Conservation (phyloP, 495 filamentous ascomycete genomes). For the Penicillium arizonense region DNA sequence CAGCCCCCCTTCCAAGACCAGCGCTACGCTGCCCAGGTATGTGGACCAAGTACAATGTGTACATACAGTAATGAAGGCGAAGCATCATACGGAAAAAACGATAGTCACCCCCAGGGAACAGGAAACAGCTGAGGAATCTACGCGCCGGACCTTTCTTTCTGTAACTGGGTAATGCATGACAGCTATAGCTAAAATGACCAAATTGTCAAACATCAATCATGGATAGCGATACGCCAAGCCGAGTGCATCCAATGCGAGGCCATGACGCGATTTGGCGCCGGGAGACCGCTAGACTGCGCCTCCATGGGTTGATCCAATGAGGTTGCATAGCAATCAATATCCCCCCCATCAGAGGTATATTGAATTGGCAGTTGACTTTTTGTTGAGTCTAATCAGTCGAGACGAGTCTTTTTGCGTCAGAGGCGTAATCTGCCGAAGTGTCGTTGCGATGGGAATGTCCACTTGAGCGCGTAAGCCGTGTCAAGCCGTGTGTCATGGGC, state of each 20-base stretch:
- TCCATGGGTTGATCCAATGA: background rate
- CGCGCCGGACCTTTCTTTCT: constrained; percentile 9
- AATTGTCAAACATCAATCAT: background rate
- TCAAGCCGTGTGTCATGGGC: background rate
- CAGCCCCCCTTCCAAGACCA: background rate
- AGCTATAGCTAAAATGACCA: background rate
- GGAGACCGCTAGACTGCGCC: background rate
- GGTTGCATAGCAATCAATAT: too few species aligned
- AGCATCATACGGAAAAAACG: background rate
- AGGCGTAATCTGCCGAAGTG: background rate
- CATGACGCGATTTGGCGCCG: background rate
- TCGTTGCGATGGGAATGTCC: background rate
- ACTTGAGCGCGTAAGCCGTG: background rate
- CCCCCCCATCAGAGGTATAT: too few species aligned
- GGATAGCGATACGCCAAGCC: background rate
- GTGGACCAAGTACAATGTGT: too few species aligned
- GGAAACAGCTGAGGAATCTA: background rate
- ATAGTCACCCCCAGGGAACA: background rate
- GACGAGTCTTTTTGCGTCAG: background rate
- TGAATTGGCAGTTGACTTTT: background rate
- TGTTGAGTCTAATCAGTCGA: background rate
- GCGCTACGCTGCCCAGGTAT: too few species aligned
- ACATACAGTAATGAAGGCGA: background rate
- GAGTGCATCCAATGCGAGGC: background rate
- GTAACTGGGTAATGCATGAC: background rate